Evolutionary conservation across 768 basidiomycete species (phyloP).

Genomic region (Tulasnella sp.): DNA sequence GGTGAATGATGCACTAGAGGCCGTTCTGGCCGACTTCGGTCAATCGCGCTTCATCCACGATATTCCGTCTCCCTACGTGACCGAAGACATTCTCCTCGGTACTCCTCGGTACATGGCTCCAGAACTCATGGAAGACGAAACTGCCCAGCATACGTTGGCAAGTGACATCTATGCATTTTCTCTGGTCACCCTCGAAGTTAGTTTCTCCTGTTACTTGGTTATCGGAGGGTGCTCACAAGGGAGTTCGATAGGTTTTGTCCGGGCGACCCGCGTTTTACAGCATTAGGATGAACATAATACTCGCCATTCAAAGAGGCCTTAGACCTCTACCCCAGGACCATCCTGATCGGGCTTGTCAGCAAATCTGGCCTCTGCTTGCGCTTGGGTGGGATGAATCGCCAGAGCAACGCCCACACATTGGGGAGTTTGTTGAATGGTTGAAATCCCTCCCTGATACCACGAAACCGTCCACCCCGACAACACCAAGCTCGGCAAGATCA

Average conservation of each 20-base stretch:
- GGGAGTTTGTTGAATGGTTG: background rate
- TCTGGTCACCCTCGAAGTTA: constrained; percentile 5
- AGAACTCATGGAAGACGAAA: constrained; percentile 6
- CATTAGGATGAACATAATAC: background rate
- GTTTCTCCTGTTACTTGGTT: background rate
- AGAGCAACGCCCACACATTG: background rate
- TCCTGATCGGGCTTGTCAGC: background rate
- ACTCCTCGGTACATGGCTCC: constrained; percentile 21
- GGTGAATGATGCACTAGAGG: constrained; percentile 4
- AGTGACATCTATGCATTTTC: constrained; percentile 19
- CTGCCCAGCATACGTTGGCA: background rate
- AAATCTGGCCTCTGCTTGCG: background rate
- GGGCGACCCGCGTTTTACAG: background rate
- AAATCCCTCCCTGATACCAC: background rate
- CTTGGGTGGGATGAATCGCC: background rate
- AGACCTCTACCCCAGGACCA: background rate
- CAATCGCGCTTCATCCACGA: constrained; percentile 12
- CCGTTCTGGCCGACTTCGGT: constrained; percentile 18
- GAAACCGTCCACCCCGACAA: background rate
- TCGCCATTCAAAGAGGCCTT: constrained; percentile 6
- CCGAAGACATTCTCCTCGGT: background rate
- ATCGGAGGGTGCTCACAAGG: background rate
- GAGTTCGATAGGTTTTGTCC: background rate
- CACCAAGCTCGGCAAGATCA: background rate
- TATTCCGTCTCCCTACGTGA: constrained; percentile 4